A percentile compares a stretch with the other conserved stretches of the same genome.
phyloP scores from a whole-genome alignment of 129 eudicot species.

The Tagetes erecta region DNA sequence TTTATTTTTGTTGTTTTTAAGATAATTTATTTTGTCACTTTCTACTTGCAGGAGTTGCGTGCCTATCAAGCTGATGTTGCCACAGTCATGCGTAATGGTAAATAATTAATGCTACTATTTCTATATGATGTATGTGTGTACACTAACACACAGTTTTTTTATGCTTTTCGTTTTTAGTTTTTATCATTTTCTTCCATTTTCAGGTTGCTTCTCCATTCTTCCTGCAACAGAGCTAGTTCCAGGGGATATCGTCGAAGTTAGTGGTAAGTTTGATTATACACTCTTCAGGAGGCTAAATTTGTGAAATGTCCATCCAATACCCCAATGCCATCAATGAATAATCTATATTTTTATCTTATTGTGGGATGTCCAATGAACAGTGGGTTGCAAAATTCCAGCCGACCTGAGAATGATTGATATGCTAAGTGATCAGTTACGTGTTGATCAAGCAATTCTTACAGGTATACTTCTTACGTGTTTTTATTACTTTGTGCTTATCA shows the following conservation, averaged over 20 bases:
- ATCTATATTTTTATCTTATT: background rate
- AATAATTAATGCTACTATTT: conserved; percentile 6
- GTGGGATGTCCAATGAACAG: conserved; percentile 36
- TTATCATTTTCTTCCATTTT: conserved; percentile 23
- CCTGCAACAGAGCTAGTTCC: conserved; percentile 98
- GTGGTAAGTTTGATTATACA: conserved; percentile 54
- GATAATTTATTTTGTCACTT: background rate
- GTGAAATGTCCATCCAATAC: background rate
- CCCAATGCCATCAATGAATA: conserved; percentile 4
- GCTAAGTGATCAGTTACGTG: conserved; percentile 79
- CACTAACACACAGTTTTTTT: background rate
- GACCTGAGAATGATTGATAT: conserved; percentile 95
- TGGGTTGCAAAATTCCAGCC: conserved; percentile 98
- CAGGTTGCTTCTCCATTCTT: conserved; percentile 92
- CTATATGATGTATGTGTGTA: background rate
- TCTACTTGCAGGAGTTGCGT: conserved; percentile 76
- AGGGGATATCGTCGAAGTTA: conserved; percentile 96
- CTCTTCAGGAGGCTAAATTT: conserved; percentile 3
- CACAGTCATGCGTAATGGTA: conserved; percentile 93
- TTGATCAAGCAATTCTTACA: conserved; percentile 99
- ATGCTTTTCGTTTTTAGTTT: background rate
- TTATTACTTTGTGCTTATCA: background rate
- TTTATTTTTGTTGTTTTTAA: background rate
- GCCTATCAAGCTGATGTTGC: conserved; percentile 99
- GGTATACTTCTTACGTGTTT: conserved; percentile 44